Evolutionary conservation across 179 eudicot species (phyloP).

Genomic region (Amaranthus tricolor): DNA sequence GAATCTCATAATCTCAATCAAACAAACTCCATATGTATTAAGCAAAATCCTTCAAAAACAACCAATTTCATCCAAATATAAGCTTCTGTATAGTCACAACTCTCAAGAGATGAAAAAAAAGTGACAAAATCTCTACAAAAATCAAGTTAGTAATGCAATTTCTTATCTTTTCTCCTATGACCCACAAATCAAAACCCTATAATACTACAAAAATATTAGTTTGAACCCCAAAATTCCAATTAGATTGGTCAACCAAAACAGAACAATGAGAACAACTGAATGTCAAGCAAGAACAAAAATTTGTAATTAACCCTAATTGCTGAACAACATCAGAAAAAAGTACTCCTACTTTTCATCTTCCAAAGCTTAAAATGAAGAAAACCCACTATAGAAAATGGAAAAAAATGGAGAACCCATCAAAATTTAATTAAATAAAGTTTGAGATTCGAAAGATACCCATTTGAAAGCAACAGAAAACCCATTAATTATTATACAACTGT

Average conservation of each 20-base stretch:
- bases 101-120: background rate
- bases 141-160: slow-evolving; percentile 5
- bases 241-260: slow-evolving; percentile 13
- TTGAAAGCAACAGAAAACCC: slow-evolving; percentile 29
- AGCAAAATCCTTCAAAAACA: slow-evolving; percentile 9
- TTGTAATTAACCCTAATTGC: slow-evolving; percentile 14
- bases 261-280: background rate
- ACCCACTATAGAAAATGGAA: slow-evolving; percentile 19
- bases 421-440: slow-evolving; percentile 1
- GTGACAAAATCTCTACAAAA: background rate
- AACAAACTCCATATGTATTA: slow-evolving; percentile 12
- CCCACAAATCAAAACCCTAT: slow-evolving; percentile 17
- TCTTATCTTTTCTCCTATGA: background rate
- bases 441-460: slow-evolving; percentile 27
- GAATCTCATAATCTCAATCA: slow-evolving; percentile 28
- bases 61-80: slow-evolving; percentile 6
- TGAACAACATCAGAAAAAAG: background rate
- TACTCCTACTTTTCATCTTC: background rate
- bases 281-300: slow-evolving; percentile 1
- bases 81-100: slow-evolving; percentile 1
- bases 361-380: slow-evolving; percentile 17
- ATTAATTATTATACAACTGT: slow-evolving; percentile 10
- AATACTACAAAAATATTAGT: background rate
- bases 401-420: slow-evolving; percentile 15
- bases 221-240: slow-evolving; percentile 14